Conservation (phyloP, 1,284 basidiomycete genomes). For the Ceratobasidium sp. region DNA sequence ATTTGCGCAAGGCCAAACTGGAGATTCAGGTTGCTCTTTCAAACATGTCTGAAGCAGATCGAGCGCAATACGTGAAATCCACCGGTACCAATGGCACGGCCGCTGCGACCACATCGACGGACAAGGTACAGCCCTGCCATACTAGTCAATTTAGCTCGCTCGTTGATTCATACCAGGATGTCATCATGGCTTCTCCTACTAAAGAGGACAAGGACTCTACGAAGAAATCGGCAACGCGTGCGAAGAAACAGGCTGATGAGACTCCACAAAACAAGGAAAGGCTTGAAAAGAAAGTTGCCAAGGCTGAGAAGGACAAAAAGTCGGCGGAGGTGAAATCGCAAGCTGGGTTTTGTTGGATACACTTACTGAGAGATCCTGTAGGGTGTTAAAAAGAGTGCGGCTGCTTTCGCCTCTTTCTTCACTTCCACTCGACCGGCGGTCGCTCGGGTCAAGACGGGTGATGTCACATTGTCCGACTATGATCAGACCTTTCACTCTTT, state of each 20-base stretch:
- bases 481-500: conserved; percentile 79
- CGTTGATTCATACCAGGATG: too few relatives aligned
- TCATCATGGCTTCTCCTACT: conserved; percentile 21
- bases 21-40: conserved; percentile 63
- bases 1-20: conserved; percentile 61
- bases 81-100: conserved; percentile 3
- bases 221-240: conserved; percentile 16
- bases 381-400: conserved; percentile 72
- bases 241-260: conserved; percentile 65
- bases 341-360: background rate
- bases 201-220: conserved; percentile 22
- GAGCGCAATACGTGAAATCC: conserved; percentile 25
- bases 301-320: conserved; percentile 71
- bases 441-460: conserved; percentile 15
- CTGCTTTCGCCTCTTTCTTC: conserved; percentile 77
- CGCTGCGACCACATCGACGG: background rate
- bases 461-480: conserved; percentile 63
- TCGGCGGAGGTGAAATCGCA: conserved; percentile 56
- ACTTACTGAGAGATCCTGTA: background rate
- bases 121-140: conserved; percentile 6
- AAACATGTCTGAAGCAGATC: conserved; percentile 61
- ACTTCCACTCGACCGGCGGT: conserved; percentile 54
- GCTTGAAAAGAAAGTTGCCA: conserved; percentile 68
- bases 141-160: too few relatives aligned
- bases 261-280: conserved; percentile 73